Evolutionary conservation across 257 asterid genomes (phyloP).

Genomic region (Plantago elongata): DNA sequence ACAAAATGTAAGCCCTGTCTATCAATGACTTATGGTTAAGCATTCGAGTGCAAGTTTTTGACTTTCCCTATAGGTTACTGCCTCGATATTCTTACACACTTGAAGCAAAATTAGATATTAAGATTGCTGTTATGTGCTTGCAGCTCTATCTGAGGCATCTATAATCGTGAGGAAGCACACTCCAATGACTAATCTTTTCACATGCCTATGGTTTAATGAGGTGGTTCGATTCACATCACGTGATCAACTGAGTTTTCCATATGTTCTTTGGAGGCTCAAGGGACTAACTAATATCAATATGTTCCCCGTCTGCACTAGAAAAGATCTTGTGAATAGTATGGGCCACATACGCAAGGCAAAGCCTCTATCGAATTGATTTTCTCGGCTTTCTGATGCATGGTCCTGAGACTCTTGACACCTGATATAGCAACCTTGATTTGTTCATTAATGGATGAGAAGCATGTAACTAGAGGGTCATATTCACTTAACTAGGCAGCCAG

Average conservation of each 20-base stretch:
- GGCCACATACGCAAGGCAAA: conserved; percentile 96
- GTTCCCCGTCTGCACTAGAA: conserved; percentile 94
- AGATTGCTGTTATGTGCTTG: conserved; percentile 16
- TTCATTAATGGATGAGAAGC: conserved; percentile 14
- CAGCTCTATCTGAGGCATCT: conserved; percentile 99
- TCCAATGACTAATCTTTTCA: conserved; percentile 54
- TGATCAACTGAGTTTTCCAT: conserved; percentile 94
- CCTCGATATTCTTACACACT: no score
- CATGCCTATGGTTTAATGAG: conserved; percentile 96
- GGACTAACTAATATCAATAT: conserved; percentile 52
- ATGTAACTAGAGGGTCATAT: conserved; percentile 12
- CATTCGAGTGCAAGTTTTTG: no score
- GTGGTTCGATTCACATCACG: conserved; percentile 97
- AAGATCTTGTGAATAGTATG: conserved; percentile 96
- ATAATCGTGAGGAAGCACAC: conserved; percentile 94
- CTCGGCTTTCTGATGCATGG: conserved; percentile 1
- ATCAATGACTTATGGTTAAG: no score
- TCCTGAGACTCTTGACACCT: not conserved
- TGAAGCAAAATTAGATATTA: not conserved
- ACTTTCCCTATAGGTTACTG: no score
- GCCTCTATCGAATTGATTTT: conserved; percentile 51
- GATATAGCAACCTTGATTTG: not conserved
- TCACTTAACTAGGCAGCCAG: no score
- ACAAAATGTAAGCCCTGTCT: no score
- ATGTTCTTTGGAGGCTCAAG: conserved; percentile 81